These are phyloP conservation scores for Panicum virgatum DNA, from an alignment of 202 grass and related monocot genomes.

Conservation along the genomic window DNA sequence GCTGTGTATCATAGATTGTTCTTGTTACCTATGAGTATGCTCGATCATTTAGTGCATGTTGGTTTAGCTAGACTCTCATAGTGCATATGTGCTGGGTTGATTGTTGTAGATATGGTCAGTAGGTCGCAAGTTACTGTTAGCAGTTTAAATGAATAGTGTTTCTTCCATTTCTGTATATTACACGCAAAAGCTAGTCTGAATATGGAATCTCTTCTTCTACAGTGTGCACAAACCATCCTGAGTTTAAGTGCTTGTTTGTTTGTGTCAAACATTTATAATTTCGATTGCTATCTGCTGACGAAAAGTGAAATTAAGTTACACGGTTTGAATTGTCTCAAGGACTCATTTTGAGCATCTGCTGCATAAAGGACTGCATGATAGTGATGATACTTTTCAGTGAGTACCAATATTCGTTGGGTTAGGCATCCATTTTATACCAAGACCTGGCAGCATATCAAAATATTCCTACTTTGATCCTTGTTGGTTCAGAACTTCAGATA, in stretches of 20 bases:
- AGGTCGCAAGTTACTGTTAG: background rate
- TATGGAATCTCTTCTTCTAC: constrained; percentile 6
- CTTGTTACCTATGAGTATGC: background rate
- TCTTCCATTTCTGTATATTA: background rate
- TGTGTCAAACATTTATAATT: background rate
- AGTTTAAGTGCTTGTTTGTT: background rate
- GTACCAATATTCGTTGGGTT: background rate
- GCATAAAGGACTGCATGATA: background rate
- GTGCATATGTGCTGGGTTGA: background rate
- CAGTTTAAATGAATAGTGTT: background rate
- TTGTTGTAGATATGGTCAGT: background rate
- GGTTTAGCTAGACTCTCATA: background rate
- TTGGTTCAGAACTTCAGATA: constrained; percentile 9
- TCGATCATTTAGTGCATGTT: background rate
- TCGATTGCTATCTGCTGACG: background rate
- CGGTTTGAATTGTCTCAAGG: background rate
- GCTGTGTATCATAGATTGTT: background rate
- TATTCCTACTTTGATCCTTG: background rate
- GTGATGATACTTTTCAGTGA: constrained; percentile 13
- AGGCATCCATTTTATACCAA: background rate
- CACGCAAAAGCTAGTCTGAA: background rate
- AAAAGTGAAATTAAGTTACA: background rate
- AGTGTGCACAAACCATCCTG: background rate
- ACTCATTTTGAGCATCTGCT: background rate
- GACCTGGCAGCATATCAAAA: background rate